Conservation (phyloP, 106 monocot genomes). For the Apostasia shenzhenica region DNA sequence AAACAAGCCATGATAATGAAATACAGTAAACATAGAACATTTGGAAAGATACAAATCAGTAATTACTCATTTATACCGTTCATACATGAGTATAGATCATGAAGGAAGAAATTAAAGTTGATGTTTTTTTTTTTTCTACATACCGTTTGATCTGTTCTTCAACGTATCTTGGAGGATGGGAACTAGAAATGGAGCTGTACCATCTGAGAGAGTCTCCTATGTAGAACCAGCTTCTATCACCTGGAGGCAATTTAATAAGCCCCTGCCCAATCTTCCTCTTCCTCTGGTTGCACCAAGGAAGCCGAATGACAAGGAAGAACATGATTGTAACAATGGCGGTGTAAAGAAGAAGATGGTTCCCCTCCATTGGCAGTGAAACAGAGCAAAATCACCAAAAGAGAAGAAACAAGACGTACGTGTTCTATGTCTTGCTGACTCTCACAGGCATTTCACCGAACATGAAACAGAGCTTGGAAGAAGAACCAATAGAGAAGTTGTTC, state of each 20-base stretch:
- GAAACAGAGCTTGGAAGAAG: too few species aligned
- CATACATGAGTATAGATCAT: too few species aligned
- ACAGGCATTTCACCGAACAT: too few species aligned
- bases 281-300: not conserved
- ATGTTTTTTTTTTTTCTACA: not conserved
- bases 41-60: too few species aligned
- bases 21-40: too few species aligned
- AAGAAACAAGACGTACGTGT: not conserved
- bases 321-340: not conserved
- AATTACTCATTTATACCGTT: too few species aligned
- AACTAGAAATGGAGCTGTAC: constrained; percentile 26
- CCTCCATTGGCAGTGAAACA: constrained; percentile 4
- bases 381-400: not conserved
- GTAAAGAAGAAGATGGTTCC: constrained; percentile 1
- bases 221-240: constrained; percentile 18
- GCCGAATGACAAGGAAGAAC: not conserved
- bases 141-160: constrained; percentile 34
- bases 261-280: not conserved
- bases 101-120: not conserved
- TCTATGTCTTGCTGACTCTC: too few species aligned
- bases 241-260: constrained; percentile 22
- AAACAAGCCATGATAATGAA: too few species aligned
- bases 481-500: too few species aligned
- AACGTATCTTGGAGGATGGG: constrained; percentile 32
- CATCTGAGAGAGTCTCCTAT: constrained; percentile 23